phyloP scores from a whole-genome alignment of 352 stramenopile species.

The Pythium sukuiense region DNA sequence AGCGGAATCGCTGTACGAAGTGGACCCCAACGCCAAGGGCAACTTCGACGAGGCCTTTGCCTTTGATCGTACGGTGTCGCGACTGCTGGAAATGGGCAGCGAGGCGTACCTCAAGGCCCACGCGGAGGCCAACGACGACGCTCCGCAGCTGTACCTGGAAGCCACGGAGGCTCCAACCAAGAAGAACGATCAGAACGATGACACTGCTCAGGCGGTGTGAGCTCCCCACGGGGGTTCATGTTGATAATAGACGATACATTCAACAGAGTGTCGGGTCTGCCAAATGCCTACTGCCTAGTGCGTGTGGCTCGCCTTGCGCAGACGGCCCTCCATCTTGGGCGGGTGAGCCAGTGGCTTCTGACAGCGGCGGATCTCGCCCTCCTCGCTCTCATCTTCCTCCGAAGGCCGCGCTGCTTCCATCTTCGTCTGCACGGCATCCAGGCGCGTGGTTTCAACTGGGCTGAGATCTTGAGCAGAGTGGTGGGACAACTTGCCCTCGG shows the following conservation, averaged over 20 bases:
- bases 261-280: not conserved
- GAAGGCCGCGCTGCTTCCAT: not conserved
- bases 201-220: constrained; percentile 12
- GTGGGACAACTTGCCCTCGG: not conserved
- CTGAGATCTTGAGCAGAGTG: not conserved
- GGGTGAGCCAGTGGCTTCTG: not conserved
- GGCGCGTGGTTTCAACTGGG: not conserved
- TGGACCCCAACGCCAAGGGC: constrained; percentile 54
- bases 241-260: constrained; percentile 10
- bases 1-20: constrained; percentile 61
- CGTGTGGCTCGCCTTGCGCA: not conserved
- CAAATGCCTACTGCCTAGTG: not conserved
- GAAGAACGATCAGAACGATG: constrained; percentile 17
- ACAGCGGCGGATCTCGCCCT: not conserved
- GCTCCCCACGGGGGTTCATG: not conserved
- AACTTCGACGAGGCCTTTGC: constrained; percentile 82
- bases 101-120: constrained; percentile 70
- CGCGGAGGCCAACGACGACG: constrained; percentile 30
- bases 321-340: not conserved
- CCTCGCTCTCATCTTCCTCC: not conserved
- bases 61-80: constrained; percentile 86
- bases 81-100: constrained; percentile 84
- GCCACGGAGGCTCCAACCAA: constrained; percentile 12
- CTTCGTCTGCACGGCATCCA: not conserved
- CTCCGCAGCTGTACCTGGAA: constrained; percentile 33